These are phyloP conservation scores for Penicillium psychrofluorescens DNA, from an alignment of 495 filamentous ascomycete genomes.

Conservation along the genomic window DNA sequence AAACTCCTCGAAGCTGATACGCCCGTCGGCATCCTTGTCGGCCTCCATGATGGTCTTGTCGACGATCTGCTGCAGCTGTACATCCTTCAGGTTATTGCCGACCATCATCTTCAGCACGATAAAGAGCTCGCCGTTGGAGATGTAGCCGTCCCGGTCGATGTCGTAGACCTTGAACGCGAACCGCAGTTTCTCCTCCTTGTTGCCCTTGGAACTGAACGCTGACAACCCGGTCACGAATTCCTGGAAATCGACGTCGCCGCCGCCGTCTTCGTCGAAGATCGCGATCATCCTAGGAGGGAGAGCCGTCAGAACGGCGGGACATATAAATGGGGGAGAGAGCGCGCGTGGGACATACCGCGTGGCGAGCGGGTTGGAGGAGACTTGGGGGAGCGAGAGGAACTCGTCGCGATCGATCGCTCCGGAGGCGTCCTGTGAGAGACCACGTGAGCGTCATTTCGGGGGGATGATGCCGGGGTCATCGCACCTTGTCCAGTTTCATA, in stretches of 20 bases:
- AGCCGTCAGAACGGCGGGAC: too few species aligned
- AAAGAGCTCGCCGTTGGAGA: constrained; percentile 97
- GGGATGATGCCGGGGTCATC: constrained; percentile 2
- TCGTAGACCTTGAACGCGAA: constrained; percentile 99
- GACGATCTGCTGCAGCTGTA: constrained; percentile 89
- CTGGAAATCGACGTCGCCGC: constrained; percentile 97
- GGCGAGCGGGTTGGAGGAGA: constrained; percentile 94
- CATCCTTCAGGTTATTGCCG: constrained; percentile 97
- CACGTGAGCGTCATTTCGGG: not conserved
- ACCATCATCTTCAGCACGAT: constrained; percentile 99
- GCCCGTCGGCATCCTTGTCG: constrained; percentile 89
- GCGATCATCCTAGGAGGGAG: constrained; percentile 75
- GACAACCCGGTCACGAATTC: constrained; percentile 95
- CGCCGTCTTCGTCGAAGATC: constrained; percentile 98
- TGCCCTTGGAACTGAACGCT: constrained; percentile 94
- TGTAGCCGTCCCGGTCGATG: constrained; percentile 97
- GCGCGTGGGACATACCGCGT: constrained; percentile 52
- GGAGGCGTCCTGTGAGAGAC: constrained; percentile 70
- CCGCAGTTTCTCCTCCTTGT: constrained; percentile 96
- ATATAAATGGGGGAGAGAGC: too few species aligned
- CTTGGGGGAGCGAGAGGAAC: constrained; percentile 93
- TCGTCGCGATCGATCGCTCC: constrained; percentile 98
- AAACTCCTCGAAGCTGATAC: constrained; percentile 99
- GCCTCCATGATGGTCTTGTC: constrained; percentile 99
- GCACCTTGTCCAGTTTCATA: constrained; percentile 97